Evolutionary conservation across 805 yeast genomes (phyloP), one percentile per base, ranked within the genome.

Genomic region (Spathaspora arborariae): DNA sequence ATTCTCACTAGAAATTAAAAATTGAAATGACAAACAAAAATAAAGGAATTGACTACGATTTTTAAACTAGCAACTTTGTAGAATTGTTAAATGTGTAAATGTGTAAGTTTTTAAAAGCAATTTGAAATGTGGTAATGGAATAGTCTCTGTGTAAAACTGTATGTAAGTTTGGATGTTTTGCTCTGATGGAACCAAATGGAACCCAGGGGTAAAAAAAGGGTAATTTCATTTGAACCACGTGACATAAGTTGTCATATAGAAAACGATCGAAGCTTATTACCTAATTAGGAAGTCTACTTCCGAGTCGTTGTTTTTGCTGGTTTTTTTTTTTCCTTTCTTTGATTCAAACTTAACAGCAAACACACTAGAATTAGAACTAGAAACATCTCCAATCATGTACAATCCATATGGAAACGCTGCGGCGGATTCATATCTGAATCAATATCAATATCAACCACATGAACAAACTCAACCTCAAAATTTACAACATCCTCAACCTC

Each of bases 391-490:
- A 19, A 44, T 9, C 41, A 70, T 71, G 76, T 70, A 68, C 51
- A 64, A 64, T 45, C 75, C 76, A 4, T 71, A 70, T 54, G 68
- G 69, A 15, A 53, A 64, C 44, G 55, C 56, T 15, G 59, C 50
- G 20, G 53, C 50, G 20, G 51, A 49, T 20, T 51, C 47, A 21
- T 50, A 51, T 33, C 54, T 56, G 44, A 49, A 56, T 41, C 62
- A 56, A 51, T 76, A 76, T 10, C 75, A 69, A 59, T 75, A 70
- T 41, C 64, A 59, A 37, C 51, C 43, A 39, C 54, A 52, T 21
- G 51, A 48, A 6, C 21, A 21, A 26, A 16, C 35, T 11, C 54
- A 43, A 34, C 69, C 65, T 5, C 75, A 75, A 69, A 57, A 62
- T 45, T 50, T 60, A 43, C 69, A 60, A 45, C 70, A 63, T 42